A percentile compares a stretch with the other conserved stretches of the same genome.
These are phyloP conservation scores for Xylaria sp. DNA, from an alignment of 495 filamentous ascomycete species.

Conservation along the genomic window DNA sequence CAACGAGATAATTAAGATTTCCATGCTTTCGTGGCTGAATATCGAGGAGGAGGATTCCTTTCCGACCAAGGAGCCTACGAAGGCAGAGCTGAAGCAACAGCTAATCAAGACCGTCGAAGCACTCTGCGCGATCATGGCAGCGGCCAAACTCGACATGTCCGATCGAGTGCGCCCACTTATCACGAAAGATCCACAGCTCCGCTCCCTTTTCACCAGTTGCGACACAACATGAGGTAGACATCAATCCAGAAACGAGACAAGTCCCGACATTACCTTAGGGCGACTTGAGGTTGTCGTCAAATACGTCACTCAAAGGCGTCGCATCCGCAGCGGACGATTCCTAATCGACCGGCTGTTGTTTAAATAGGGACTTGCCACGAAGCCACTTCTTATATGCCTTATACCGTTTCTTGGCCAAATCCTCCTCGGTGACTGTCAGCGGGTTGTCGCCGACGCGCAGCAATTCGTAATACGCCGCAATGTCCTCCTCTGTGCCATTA, in stretches of 20 bases:
- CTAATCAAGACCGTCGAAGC: constrained; percentile 49
- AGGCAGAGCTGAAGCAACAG: constrained; percentile 51
- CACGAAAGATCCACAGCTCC: constrained; percentile 50
- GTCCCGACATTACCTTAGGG: neutral
- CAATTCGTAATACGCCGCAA: constrained; percentile 77
- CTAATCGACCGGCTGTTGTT: constrained; percentile 78
- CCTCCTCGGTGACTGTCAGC: constrained; percentile 84
- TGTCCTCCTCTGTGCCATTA: constrained; percentile 65
- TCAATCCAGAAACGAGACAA: neutral
- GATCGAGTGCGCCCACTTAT: constrained; percentile 46
- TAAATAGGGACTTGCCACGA: constrained; percentile 89
- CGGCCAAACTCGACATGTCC: constrained; percentile 38
- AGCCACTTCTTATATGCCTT: constrained; percentile 96
- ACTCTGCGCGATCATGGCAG: constrained; percentile 42
- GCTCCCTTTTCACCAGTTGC: constrained; percentile 45
- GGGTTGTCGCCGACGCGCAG: constrained; percentile 79
- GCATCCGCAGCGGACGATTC: constrained; percentile 29
- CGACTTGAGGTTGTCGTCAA: constrained; percentile 7
- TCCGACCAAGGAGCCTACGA: constrained; percentile 11
- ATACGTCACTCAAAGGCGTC: constrained; percentile 20
- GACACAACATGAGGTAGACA: constrained; percentile 7
- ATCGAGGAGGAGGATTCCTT: constrained; percentile 53
- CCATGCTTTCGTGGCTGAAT: constrained; percentile 73
- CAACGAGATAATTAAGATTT: constrained; percentile 70
- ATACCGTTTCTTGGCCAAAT: constrained; percentile 88